These are phyloP conservation scores for Panaeolus cyanescens DNA, from an alignment of 768 basidiomycete species.

Conservation along the genomic window DNA sequence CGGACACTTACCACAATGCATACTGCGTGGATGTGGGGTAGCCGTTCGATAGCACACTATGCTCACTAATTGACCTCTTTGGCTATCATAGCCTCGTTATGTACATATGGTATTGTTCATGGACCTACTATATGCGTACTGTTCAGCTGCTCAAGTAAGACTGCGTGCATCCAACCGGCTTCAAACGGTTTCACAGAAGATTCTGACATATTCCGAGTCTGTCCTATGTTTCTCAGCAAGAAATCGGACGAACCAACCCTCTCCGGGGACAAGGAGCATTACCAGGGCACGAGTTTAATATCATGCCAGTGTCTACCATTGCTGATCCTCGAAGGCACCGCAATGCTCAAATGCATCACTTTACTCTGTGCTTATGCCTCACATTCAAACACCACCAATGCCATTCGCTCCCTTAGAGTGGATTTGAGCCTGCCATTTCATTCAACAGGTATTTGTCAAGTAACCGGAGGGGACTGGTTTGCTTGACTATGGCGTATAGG, in stretches of 20 bases:
- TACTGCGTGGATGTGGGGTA: not conserved
- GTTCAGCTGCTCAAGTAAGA: not conserved
- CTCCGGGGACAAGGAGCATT: not conserved
- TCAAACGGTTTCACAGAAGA: not conserved
- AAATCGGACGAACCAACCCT: not conserved
- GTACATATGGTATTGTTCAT: not conserved
- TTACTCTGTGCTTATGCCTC: not conserved
- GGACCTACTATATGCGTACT: not conserved
- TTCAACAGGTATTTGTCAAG: not conserved
- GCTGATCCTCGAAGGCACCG: not conserved
- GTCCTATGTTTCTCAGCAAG: too few species aligned
- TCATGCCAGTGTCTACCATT: not conserved
- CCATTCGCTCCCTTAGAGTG: not conserved
- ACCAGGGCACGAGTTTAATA: not conserved
- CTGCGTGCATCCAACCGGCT: not conserved
- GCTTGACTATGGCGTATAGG: not conserved
- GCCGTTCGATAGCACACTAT: not conserved
- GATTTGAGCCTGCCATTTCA: not conserved
- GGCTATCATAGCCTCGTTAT: too few species aligned
- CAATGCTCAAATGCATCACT: not conserved
- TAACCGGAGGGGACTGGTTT: not conserved
- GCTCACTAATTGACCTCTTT: too few species aligned
- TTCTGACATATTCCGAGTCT: not conserved
- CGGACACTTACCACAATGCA: not conserved
- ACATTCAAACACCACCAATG: not conserved